Evolutionary conservation across 148 eudicot genomes (phyloP).

Genomic region (Bassia scoparia): DNA sequence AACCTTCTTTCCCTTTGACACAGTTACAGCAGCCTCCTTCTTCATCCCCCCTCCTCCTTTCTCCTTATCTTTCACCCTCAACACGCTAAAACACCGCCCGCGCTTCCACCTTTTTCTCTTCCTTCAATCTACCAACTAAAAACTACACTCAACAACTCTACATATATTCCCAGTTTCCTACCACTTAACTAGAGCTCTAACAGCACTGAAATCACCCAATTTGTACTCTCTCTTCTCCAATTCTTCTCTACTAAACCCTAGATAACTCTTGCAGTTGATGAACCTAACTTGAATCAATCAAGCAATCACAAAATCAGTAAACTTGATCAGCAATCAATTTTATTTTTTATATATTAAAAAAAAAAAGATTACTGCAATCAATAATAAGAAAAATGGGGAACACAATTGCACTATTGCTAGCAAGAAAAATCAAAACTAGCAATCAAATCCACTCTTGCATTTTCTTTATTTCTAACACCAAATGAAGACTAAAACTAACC

Average conservation of each 20-base stretch:
- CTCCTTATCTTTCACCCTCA: conserved; percentile 52
- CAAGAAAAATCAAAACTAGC: not conserved
- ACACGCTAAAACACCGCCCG: conserved; percentile 55
- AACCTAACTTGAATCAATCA: conserved; percentile 13
- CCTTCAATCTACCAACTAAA: conserved; percentile 2
- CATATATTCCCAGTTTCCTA: not conserved
- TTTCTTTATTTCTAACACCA: not conserved
- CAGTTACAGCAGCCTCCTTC: conserved; percentile 40
- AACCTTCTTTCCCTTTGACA: conserved; percentile 57
- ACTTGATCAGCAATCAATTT: conserved; percentile 3
- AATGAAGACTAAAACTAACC: not conserved
- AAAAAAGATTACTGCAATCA: not conserved
- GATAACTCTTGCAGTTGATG: too few species aligned
- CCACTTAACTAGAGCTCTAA: conserved; percentile 9
- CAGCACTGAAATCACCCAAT: conserved; percentile 10
- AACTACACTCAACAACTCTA: conserved; percentile 17
- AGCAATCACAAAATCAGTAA: conserved; percentile 7
- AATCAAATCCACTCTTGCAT: not conserved
- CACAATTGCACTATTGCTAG: not conserved
- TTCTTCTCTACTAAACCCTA: not conserved
- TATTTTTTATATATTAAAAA: not conserved
- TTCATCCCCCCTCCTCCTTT: conserved; percentile 60
- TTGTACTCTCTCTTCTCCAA: conserved; percentile 6
- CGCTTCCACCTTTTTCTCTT: conserved; percentile 56
- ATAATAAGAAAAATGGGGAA: not conserved